These are phyloP conservation scores for Tetrapisispora pingtungensis DNA, from an alignment of 805 yeast genomes.

Conservation along the genomic window DNA sequence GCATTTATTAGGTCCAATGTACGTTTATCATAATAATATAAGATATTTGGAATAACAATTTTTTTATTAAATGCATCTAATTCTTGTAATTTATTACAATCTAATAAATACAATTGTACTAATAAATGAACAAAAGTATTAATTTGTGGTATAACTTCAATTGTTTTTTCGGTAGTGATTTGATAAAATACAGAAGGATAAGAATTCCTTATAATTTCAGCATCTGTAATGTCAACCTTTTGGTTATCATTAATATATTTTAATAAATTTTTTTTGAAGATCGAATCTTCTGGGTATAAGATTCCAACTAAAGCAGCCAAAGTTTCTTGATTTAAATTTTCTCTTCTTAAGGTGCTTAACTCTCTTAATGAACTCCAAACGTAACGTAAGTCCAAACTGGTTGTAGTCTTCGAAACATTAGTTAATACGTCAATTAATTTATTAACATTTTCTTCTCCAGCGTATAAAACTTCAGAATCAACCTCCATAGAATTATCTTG, in stretches of 20 bases:
- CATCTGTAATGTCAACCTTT: conserved; percentile 29
- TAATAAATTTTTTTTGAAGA: conserved; percentile 35
- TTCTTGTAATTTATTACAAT: conserved; percentile 40
- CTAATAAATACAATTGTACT: conserved; percentile 67
- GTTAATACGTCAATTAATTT: conserved; percentile 26
- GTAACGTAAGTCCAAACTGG: conserved; percentile 75
- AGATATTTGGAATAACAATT: conserved; percentile 37
- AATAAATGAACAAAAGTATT: conserved; percentile 72
- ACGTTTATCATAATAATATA: conserved; percentile 64
- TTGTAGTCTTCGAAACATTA: conserved; percentile 44
- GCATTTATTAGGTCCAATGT: conserved; percentile 80
- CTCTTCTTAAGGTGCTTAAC: conserved; percentile 62
- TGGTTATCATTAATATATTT: conserved; percentile 31
- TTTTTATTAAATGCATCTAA: conserved; percentile 45
- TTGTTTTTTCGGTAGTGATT: conserved; percentile 17
- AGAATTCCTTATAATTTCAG: conserved; percentile 22
- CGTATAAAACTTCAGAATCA: conserved; percentile 23
- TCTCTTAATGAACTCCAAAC: conserved; percentile 80
- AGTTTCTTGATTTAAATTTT: conserved; percentile 40
- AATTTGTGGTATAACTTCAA: conserved; percentile 60
- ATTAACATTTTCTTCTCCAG: conserved; percentile 26
- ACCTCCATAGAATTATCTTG: conserved; percentile 9
- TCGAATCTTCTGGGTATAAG: conserved; percentile 43
- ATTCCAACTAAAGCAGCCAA: conserved; percentile 45
- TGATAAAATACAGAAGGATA: conserved; percentile 28